Conservation (phyloP, 495 filamentous ascomycete genomes). For the Beverwykella pulmonaria region DNA sequence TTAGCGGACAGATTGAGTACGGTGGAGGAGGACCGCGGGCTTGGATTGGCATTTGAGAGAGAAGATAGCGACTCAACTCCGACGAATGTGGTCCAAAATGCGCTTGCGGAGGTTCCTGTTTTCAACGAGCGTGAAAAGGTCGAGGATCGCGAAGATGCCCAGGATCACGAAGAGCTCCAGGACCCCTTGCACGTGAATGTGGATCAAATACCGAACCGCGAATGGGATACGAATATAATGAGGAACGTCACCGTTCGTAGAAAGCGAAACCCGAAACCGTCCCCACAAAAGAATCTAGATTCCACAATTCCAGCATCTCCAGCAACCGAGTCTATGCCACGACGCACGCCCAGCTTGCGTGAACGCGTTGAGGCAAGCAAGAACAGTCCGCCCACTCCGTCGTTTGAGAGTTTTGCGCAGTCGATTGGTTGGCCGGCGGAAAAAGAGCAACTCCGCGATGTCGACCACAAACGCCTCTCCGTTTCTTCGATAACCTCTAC, state of each 20-base stretch:
- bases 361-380: conserved; percentile 35
- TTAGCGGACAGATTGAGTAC: conserved; percentile 24
- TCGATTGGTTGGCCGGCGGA: conserved; percentile 36
- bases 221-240: conserved; percentile 59
- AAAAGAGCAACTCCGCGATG: conserved; percentile 8
- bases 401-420: conserved; percentile 36
- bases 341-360: conserved; percentile 43
- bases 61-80: conserved; percentile 32
- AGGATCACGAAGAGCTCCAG: neutral
- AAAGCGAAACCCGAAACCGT: conserved; percentile 39
- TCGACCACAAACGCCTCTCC: conserved; percentile 34
- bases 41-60: conserved; percentile 32
- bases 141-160: neutral
- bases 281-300: conserved; percentile 23
- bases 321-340: conserved; percentile 40
- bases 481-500: conserved; percentile 33
- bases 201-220: conserved; percentile 45
- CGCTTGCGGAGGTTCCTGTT: neutral
- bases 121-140: neutral
- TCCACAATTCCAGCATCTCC: conserved; percentile 5
- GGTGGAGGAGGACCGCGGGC: conserved; percentile 20
- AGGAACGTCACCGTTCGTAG: conserved; percentile 62
- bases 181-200: neutral
- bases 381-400: conserved; percentile 22
- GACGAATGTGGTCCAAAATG: conserved; percentile 5